Evolutionary conservation across 1,284 basidiomycete genomes (phyloP), one percentile per base, ranked within the genome.

Genomic region (Marasmius oreades): DNA sequence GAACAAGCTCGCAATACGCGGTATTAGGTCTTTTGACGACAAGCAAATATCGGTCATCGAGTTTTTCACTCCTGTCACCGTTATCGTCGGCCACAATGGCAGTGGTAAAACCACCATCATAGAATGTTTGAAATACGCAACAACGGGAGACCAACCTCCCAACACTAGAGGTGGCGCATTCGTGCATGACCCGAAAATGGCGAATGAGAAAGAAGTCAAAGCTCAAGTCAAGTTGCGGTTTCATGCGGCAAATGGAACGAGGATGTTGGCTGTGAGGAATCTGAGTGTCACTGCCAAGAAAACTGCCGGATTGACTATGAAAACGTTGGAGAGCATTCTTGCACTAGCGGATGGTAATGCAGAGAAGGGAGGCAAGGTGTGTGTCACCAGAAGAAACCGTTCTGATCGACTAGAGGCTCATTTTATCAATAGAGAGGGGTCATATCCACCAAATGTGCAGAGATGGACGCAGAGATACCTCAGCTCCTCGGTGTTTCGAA

Each of bases 21-120:
- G 92, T 43, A 95, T 94, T 56, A 86, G 92, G 16, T 93, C 92
- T 0, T 96, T 96, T 67, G 93, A 95, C 77, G 93, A 98, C 81
- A 97, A 98, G 67, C 85, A 90, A 63, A 85, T 97, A 60, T 84
- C 94, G 12, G 86, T 98, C 64, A 98, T 99, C 69, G 93, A 99
- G 70, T 99, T 99, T 77, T 98, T 95, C 75, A 88, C 89, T 14
- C 97, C 97, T 1, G 90, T 99, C 55, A 99, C 97, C 0, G 95
- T 99, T 69, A 99, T 99, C 62, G 95, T 99, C 7, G 97, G 97
- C 5, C 93, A 96, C 76, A 99, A 99, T 74, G 97, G 97, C 14
- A 95, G 92, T 64, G 97, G 97, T 52, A 99, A 99, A 77, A 99
- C 97, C 67, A 99, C 96, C 1, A 92, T 99, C 69, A 99, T 99